Conservation (phyloP, 768 basidiomycete species). For the Tubosaeta sp. region DNA sequence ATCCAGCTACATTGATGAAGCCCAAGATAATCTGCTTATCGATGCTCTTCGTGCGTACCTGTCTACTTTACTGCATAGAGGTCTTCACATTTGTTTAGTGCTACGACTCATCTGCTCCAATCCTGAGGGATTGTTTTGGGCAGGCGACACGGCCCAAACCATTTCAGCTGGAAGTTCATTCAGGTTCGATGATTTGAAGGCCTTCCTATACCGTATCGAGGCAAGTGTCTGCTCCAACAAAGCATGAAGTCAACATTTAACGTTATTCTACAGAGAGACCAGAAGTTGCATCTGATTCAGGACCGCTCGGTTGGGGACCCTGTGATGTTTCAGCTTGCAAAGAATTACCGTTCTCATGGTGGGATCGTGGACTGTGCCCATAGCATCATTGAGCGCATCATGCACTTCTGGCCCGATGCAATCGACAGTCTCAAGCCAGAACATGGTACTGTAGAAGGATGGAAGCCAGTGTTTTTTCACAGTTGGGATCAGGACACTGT, state of each 20-base stretch:
- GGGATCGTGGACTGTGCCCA: slow-evolving; percentile 75
- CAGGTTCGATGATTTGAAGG: slow-evolving; percentile 65
- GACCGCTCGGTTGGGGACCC: slow-evolving; percentile 23
- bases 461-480: slow-evolving; percentile 55
- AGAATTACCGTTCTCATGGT: slow-evolving; percentile 68
- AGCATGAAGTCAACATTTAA: background rate
- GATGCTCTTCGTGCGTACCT: slow-evolving; percentile 51
- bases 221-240: slow-evolving; percentile 29
- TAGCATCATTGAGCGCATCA: slow-evolving; percentile 58
- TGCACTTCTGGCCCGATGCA: slow-evolving; percentile 55
- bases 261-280: slow-evolving; percentile 18
- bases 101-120: slow-evolving; percentile 60
- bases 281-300: slow-evolving; percentile 7
- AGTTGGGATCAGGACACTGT: slow-evolving; percentile 42
- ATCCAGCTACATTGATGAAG: slow-evolving; percentile 63
- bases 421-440: slow-evolving; percentile 60
- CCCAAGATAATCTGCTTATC: slow-evolving; percentile 66
- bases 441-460: slow-evolving; percentile 48
- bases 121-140: slow-evolving; percentile 71
- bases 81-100: slow-evolving; percentile 37
- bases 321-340: slow-evolving; percentile 50
- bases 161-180: slow-evolving; percentile 72
- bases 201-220: slow-evolving; percentile 61
- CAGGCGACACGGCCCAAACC: slow-evolving; percentile 77
- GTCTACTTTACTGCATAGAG: background rate